Evolutionary conservation across 257 asterid species (phyloP).

Genomic region (Cordia subcordata): DNA sequence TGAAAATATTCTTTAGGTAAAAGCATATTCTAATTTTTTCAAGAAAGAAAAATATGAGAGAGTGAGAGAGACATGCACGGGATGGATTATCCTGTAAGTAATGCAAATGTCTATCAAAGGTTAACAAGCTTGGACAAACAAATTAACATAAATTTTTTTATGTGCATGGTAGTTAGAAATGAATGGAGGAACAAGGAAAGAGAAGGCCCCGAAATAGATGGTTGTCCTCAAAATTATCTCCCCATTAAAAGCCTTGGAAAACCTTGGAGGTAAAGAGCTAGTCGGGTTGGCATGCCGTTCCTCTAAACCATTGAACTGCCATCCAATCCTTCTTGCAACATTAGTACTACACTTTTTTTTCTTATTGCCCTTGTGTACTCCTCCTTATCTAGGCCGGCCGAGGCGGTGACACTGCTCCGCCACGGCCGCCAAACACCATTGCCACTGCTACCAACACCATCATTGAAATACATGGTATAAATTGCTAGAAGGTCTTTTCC

Average conservation of each 20-base stretch:
- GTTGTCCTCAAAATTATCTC: conserved; percentile 19
- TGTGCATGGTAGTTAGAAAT: conserved; percentile 9
- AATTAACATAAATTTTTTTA: too few species aligned
- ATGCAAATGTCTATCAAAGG: too few species aligned
- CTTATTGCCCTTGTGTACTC: conserved; percentile 2
- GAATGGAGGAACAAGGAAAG: conserved; percentile 23
- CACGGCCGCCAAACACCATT: conserved; percentile 28
- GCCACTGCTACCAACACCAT: not conserved
- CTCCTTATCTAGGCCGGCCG: conserved; percentile 38
- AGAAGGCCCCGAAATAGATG: conserved; percentile 28
- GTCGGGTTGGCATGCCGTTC: conserved; percentile 22
- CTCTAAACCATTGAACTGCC: conserved; percentile 14
- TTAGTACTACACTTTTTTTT: not conserved
- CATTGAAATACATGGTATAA: not conserved
- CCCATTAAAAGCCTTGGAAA: conserved; percentile 28
- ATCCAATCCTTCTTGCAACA: conserved; percentile 2
- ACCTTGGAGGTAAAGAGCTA: conserved; percentile 11
- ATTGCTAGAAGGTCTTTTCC: not conserved
- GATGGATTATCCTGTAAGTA: too few species aligned
- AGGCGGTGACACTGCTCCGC: conserved; percentile 54
- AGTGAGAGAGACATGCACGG: too few species aligned
- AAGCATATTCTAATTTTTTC: too few species aligned
- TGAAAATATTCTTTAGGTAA: too few species aligned
- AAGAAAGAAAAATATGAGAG: too few species aligned
- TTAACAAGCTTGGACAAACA: too few species aligned